These are phyloP conservation scores for Tolypocladium pustulatum DNA, from an alignment of 2,329 filamentous ascomycete genomes.

Conservation along the genomic window DNA sequence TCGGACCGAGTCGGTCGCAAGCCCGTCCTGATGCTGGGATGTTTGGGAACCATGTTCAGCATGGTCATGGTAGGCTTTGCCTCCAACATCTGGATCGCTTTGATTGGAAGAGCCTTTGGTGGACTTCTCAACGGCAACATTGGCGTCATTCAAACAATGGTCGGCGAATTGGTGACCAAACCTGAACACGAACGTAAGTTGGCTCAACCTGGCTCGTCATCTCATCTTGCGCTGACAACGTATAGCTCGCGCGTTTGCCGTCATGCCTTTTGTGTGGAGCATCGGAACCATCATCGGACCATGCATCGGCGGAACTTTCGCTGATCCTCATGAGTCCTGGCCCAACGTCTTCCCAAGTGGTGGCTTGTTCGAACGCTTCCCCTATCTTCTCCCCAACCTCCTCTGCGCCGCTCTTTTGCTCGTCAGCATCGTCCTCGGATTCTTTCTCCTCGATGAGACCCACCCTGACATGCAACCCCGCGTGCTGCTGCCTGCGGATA, in stretches of 20 bases:
- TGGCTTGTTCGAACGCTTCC: slow-evolving; percentile 66
- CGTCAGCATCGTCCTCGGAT: slow-evolving; percentile 70
- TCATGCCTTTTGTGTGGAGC: slow-evolving; percentile 93
- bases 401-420: slow-evolving; percentile 70
- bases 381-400: slow-evolving; percentile 83
- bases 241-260: slow-evolving; percentile 68
- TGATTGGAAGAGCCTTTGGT: slow-evolving; percentile 65
- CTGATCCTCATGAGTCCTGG: slow-evolving; percentile 65
- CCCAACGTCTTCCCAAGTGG: slow-evolving; percentile 57
- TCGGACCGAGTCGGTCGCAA: slow-evolving; percentile 79
- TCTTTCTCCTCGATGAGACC: slow-evolving; percentile 75
- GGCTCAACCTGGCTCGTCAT: background rate
- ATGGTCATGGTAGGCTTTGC: slow-evolving; percentile 77
- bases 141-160: slow-evolving; percentile 86
- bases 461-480: slow-evolving; percentile 69
- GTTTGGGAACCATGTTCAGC: slow-evolving; percentile 70
- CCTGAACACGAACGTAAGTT: slow-evolving; percentile 76
- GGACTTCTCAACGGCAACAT: slow-evolving; percentile 87
- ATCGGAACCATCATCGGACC: slow-evolving; percentile 85
- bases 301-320: slow-evolving; percentile 78
- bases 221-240: slow-evolving; percentile 7
- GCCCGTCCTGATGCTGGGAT: slow-evolving; percentile 73
- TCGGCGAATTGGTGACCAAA: slow-evolving; percentile 73
- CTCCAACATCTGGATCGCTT: slow-evolving; percentile 72
- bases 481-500: slow-evolving; percentile 32